Conservation (phyloP, 2,329 filamentous ascomycete genomes). For the Verruconis gallopava region DNA sequence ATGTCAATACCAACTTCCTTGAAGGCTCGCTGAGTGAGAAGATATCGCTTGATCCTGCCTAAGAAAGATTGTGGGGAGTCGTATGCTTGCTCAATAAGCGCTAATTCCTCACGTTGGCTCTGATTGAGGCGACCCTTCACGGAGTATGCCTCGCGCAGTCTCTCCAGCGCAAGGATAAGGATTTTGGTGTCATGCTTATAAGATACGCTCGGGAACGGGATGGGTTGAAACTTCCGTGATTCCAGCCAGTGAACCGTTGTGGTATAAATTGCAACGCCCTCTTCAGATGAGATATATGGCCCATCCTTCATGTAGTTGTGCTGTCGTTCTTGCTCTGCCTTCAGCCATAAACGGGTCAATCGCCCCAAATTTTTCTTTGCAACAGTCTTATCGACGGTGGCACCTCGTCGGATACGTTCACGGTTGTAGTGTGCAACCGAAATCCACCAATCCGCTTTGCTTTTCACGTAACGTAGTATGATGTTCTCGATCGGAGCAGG, state of each 20-base stretch:
- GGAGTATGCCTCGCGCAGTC: conserved; percentile 88
- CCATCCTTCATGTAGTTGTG: conserved; percentile 99
- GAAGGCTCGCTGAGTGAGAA: conserved; percentile 93
- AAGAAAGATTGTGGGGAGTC: conserved; percentile 93
- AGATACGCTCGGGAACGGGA: conserved; percentile 95
- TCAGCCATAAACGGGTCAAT: conserved; percentile 88
- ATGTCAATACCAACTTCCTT: conserved; percentile 99
- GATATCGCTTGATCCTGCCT: conserved; percentile 92
- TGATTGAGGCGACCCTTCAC: conserved; percentile 96
- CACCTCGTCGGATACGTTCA: conserved; percentile 88
- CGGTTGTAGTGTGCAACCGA: conserved; percentile 98
- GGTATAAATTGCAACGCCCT: conserved; percentile 96
- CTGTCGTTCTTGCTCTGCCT: conserved; percentile 94
- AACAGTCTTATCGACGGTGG: conserved; percentile 97
- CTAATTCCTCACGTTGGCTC: conserved; percentile 91
- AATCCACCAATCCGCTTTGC: conserved; percentile 99
- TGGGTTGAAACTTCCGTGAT: conserved; percentile 94
- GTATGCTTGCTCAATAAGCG: conserved; percentile 94
- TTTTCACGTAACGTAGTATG: conserved; percentile 95
- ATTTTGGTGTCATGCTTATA: conserved; percentile 99
- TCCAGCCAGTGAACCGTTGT: conserved; percentile 98
- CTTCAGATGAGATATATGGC: conserved; percentile 94
- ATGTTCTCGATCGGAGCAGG: conserved; percentile 98
- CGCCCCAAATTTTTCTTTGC: conserved; percentile 98
- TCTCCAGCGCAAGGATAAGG: conserved; percentile 84